Evolutionary conservation across 768 basidiomycete genomes (phyloP).

Genomic region (Naganishia friedmannii): DNA sequence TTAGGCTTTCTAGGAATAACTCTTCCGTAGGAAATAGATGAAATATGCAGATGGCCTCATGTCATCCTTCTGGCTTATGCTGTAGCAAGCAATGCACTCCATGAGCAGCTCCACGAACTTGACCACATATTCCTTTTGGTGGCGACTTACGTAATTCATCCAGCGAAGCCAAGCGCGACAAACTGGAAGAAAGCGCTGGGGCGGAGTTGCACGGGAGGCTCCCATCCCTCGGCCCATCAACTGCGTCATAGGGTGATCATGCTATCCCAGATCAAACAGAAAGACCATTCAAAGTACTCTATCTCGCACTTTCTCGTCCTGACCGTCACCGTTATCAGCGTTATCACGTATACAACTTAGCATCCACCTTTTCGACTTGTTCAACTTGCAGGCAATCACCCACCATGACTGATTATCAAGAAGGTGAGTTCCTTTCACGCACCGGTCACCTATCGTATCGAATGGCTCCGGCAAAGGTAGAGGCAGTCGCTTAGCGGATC

Average conservation of each 20-base stretch:
- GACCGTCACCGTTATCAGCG: too few relatives aligned
- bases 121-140: too few relatives aligned
- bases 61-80: too few relatives aligned
- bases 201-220: not conserved
- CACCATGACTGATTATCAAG: conserved; percentile 15
- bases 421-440: conserved; percentile 10
- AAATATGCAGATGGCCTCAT: not conserved
- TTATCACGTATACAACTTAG: too few relatives aligned
- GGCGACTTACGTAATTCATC: conserved; percentile 9
- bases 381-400: not conserved
- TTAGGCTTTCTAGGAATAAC: conserved; percentile 3
- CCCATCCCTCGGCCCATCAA: not conserved
- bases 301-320: too few relatives aligned
- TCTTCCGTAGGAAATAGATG: not conserved
- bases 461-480: conserved; percentile 1
- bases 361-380: too few relatives aligned
- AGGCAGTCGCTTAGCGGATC: conserved; percentile 8
- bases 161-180: not conserved
- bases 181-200: not conserved
- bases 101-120: too few relatives aligned
- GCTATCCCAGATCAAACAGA: not conserved
- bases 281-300: too few relatives aligned
- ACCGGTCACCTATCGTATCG: not conserved
- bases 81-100: too few relatives aligned
- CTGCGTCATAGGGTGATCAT: not conserved